These are phyloP conservation scores for Paspalum notatum DNA, from an alignment of 176 grass and related monocot species.

Conservation along the genomic window DNA sequence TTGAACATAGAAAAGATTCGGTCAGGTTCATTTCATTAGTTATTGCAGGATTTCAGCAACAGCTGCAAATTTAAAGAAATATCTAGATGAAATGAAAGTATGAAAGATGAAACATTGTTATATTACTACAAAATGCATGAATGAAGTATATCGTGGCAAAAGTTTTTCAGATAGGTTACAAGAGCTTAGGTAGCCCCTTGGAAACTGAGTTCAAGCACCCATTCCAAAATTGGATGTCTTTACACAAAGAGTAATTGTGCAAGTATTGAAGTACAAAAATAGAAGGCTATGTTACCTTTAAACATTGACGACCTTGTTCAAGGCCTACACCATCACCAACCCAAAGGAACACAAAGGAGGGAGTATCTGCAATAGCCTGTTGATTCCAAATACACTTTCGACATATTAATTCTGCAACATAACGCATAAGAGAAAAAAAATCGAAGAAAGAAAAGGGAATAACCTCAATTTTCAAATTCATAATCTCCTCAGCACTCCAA, in stretches of 20 bases:
- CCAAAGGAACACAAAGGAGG: conserved; percentile 97
- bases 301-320: conserved; percentile 89
- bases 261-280: conserved; percentile 2
- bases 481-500: conserved; percentile 90
- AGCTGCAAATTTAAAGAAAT: conserved; percentile 38
- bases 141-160: conserved; percentile 47
- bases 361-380: conserved; percentile 97
- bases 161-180: conserved; percentile 44
- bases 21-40: conserved; percentile 29
- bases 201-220: conserved; percentile 13
- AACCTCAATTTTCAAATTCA: conserved; percentile 97
- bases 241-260: conserved; percentile 31
- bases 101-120: neutral
- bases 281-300: conserved; percentile 59
- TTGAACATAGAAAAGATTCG: conserved; percentile 43
- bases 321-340: conserved; percentile 95
- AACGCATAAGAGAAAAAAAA: neutral
- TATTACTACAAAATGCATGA: conserved; percentile 33
- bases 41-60: conserved; percentile 13
- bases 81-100: conserved; percentile 36
- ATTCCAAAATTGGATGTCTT: neutral
- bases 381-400: conserved; percentile 1
- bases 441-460: conserved; percentile 35
- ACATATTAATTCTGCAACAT: neutral
- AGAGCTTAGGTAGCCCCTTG: conserved; percentile 41